Evolutionary conservation across 2,329 filamentous ascomycete species (phyloP), one percentile per base, ranked within the genome.

Genomic region (Neurospora sp.): DNA sequence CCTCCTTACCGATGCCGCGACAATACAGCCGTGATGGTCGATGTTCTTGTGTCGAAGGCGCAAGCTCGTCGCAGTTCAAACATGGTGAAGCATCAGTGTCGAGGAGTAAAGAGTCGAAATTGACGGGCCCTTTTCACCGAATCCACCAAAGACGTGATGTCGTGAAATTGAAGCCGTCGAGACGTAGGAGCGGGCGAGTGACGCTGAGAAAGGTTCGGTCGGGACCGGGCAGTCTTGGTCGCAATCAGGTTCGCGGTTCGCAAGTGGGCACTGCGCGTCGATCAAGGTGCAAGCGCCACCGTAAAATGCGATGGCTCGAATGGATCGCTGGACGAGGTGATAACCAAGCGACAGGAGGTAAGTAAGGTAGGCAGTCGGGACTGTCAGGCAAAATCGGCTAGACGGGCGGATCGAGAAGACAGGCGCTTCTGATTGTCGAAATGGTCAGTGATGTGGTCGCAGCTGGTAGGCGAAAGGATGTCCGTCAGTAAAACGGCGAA

Each of bases 41-140:
- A 43, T 38, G 23, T 71, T 67, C 52, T 66, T 71, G 43, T 75
- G 70, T 76, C 71, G 70, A 75, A 73, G 71, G 73, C 70, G 74
- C 69, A 74, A 66, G 68, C 52, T 66, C 71, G 68, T 77, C 71
- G 76, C 76, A 72, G 72, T 70, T 76, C 72, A 77, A 75, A 74
- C 79, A 80, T 80, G 77, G 70, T 77, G 75, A 74, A 72, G 71
- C 78, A 80, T 80, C 70, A 67, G 71, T 28, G 66, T 46, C 67
- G 66, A 33, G 36, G 62, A 33, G 15, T n/a, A 62, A 62, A 36
- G 28, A 33, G 52, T 62, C 52, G 15, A 36, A 28, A 28, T 62
- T 33, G 28, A 36, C 52, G 6, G 52, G 12, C 23, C 28, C 15
- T 62, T 62, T 17, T 28, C 52, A 62, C 52, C 3, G 28, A 36